phyloP scores from a whole-genome alignment of 2,329 filamentous ascomycete genomes.

The Ilyonectria robusta region DNA sequence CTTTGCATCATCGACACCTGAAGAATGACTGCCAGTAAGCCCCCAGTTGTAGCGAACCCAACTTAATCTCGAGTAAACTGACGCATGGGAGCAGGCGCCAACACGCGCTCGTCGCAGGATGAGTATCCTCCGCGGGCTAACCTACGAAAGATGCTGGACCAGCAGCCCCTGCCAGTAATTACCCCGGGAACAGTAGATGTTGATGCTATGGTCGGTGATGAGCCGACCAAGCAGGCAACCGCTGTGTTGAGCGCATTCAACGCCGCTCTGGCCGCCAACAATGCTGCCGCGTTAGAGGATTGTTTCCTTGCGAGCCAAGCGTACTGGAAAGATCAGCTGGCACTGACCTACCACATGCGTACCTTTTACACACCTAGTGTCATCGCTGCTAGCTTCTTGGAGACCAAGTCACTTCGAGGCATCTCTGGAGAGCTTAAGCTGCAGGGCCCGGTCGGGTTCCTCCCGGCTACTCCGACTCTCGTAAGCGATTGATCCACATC shows the following conservation, averaged over 20 bases:
- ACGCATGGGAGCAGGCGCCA: not conserved
- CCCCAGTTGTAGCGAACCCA: not conserved
- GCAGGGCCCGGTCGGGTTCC: conserved; percentile 21
- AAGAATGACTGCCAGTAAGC: conserved; percentile 22
- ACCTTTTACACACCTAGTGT: conserved; percentile 16
- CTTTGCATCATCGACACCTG: not conserved
- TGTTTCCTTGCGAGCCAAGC: conserved; percentile 30
- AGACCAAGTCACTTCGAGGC: conserved; percentile 5
- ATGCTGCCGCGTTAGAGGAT: conserved; percentile 1
- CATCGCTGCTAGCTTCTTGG: not conserved
- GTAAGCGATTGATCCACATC: not conserved
- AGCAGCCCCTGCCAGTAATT: conserved; percentile 23
- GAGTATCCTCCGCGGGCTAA: conserved; percentile 21
- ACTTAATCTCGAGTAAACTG: conserved; percentile 6
- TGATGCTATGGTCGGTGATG: not conserved
- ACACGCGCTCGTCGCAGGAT: not conserved
- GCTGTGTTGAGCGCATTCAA: conserved; percentile 9
- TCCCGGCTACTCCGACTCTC: conserved; percentile 29
- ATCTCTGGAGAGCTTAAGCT: conserved; percentile 14
- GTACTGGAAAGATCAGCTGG: conserved; percentile 37
- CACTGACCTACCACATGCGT: conserved; percentile 35
- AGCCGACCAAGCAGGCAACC: not conserved
- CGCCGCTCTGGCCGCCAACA: not conserved
- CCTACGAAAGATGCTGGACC: conserved; percentile 20
- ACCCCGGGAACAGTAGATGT: not conserved